phyloP scores from a whole-genome alignment of 352 stramenopile species.

The Phytophthora pistaciae region DNA sequence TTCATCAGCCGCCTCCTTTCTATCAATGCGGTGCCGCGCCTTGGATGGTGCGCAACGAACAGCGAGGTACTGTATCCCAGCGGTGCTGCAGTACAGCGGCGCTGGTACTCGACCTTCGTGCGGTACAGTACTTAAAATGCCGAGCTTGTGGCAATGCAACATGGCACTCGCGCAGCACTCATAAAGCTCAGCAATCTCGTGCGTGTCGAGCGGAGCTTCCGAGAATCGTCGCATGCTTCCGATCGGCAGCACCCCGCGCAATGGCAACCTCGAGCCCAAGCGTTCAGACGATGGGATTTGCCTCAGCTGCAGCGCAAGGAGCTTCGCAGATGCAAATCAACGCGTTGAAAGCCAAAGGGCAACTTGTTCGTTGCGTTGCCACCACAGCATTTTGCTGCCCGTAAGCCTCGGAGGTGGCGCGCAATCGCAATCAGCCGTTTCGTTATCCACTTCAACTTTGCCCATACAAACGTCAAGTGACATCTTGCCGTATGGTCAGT shows the following conservation, averaged over 20 bases:
- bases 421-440: background rate
- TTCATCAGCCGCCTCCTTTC: background rate
- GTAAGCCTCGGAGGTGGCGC: background rate
- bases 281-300: background rate
- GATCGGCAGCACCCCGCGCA: background rate
- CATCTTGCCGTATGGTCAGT: background rate
- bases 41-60: background rate
- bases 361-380: background rate
- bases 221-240: background rate
- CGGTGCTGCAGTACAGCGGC: background rate
- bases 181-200: background rate
- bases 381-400: background rate
- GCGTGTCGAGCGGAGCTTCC: background rate
- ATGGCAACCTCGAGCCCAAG: too few species aligned
- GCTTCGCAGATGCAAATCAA: background rate
- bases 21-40: background rate
- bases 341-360: background rate
- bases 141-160: background rate
- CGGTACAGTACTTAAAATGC: background rate
- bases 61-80: background rate
- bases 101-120: background rate
- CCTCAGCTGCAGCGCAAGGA: background rate
- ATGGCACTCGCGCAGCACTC: too few species aligned
- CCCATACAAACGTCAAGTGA: conserved; percentile 4
- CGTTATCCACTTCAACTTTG: conserved; percentile 1